phyloP scores from a whole-genome alignment of 2,329 filamentous ascomycete species.

The Sclerotinia minor region DNA sequence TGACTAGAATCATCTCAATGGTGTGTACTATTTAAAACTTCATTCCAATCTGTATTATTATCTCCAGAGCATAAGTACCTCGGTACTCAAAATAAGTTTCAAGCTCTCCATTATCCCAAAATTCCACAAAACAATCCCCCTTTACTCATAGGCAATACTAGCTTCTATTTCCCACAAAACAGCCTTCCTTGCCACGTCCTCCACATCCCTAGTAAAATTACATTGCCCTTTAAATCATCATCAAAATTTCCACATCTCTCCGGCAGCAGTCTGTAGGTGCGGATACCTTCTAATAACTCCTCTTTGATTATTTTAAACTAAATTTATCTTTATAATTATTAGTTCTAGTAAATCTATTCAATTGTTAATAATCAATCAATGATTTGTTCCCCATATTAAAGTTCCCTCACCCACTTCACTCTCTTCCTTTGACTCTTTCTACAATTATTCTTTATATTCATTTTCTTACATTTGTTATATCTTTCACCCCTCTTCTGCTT shows the following conservation, averaged over 20 bases:
- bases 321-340: no score
- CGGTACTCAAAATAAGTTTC: constrained; percentile 33
- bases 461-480: no score
- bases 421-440: no score
- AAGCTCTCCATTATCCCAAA: constrained; percentile 27
- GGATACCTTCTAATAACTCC: no score
- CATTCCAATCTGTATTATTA: constrained; percentile 42
- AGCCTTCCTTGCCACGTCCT: constrained; percentile 46
- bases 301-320: no score
- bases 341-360: no score
- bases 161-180: constrained; percentile 61
- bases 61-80: constrained; percentile 30
- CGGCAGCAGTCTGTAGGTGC: constrained; percentile 15
- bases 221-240: constrained; percentile 48
- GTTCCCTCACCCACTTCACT: no score
- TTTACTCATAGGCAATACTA: constrained; percentile 64
- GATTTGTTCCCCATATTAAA: no score
- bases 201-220: constrained; percentile 43
- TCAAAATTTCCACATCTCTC: constrained; percentile 42
- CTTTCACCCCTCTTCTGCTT: no score
- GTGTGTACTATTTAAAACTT: constrained; percentile 39
- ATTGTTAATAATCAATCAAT: no score
- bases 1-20: constrained; percentile 45
- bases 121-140: constrained; percentile 55
- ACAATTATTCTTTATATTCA: no score